These are phyloP conservation scores for Fusarium concolor DNA, from an alignment of 2,329 filamentous ascomycete genomes.

Conservation along the genomic window DNA sequence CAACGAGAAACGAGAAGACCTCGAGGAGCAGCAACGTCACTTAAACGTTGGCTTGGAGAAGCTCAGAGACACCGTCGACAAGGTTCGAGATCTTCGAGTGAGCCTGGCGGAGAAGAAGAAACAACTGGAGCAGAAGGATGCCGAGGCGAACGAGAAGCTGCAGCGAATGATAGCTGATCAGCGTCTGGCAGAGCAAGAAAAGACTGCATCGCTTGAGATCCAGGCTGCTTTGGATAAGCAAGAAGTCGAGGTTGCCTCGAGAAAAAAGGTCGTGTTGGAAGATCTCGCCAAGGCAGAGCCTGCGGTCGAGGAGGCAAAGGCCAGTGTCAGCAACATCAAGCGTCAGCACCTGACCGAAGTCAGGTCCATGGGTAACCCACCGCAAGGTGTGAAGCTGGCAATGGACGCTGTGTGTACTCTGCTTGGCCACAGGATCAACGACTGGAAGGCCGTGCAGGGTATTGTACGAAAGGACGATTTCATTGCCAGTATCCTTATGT, in stretches of 20 bases:
- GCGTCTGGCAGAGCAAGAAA: slow-evolving; percentile 91
- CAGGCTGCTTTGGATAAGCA: slow-evolving; percentile 89
- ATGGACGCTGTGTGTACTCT: slow-evolving; percentile 97
- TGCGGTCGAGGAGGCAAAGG: slow-evolving; percentile 90
- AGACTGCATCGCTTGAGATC: slow-evolving; percentile 87
- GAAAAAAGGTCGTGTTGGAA: slow-evolving; percentile 84
- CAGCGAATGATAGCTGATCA: slow-evolving; percentile 98
- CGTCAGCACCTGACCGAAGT: slow-evolving; percentile 97
- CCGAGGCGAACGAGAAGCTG: slow-evolving; percentile 96
- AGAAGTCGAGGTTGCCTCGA: slow-evolving; percentile 85
- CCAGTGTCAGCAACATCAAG: slow-evolving; percentile 99
- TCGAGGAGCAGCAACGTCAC: slow-evolving; percentile 98
- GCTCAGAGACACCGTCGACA: slow-evolving; percentile 94
- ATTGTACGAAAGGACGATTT: slow-evolving; percentile 95
- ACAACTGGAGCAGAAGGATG: slow-evolving; percentile 92
- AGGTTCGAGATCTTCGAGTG: slow-evolving; percentile 90
- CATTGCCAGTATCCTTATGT: slow-evolving; percentile 96
- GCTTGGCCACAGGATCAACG: slow-evolving; percentile 87
- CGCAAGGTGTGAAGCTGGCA: slow-evolving; percentile 88
- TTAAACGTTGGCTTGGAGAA: slow-evolving; percentile 98
- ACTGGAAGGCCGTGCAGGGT: slow-evolving; percentile 91
- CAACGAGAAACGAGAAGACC: slow-evolving; percentile 96
- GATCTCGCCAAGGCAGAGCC: slow-evolving; percentile 94
- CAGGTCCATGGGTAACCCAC: slow-evolving; percentile 94
- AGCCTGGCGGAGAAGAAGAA: slow-evolving; percentile 95